Base-by-base conservation (phyloP, 2,329 filamentous ascomycete species). In the Trichoderma sp. region DNA sequence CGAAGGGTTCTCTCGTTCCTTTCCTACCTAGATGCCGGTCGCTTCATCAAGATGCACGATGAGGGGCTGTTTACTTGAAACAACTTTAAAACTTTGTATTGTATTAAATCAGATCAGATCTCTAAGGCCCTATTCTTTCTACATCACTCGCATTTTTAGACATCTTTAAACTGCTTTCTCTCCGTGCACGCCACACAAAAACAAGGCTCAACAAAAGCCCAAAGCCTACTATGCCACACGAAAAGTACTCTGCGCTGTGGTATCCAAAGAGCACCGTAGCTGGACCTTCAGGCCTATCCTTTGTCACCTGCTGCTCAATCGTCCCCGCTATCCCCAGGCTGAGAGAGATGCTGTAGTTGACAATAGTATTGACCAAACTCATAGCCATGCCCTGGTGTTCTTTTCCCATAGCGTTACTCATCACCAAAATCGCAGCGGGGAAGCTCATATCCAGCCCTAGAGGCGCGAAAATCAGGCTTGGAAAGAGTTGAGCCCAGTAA, bases 311-410 rank as follows among this genome's bases (percentile, higher is more conserved):
- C 39, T 43, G 39, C 7, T 92, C 89, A 3, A 92, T 85, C 0
- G 89, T 92, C 0, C 89, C 90, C 0, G 90, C 90, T 59, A 93
- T 85, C 0, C 90, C 91, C 0, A 93, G 82, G 0, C 88, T 89
- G 3, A 92, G 79, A 1, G 88, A 88, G 39, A 93, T 92, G 71
- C 86, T 87, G 76, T 92, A 93, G 78, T 93, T 92, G 73, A 92
- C 87, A 12, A 91, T 83, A 0, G 90, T 92, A 71, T 86, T 89
- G 36, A 92, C 87, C 6, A 92, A 77, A 20, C 85, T 88, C 11
- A 82, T 84, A 0, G 80, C 84, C 12, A 85, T 82, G 4, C 84
- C 84, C 75, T 86, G 84, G 70, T 87, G 81, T 55, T 83, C 79
- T 69, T 80, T 82, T 13, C 81, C 77, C 0, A 86, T 82, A 1